These are phyloP conservation scores for Aspergillus baeticus DNA, from an alignment of 495 filamentous ascomycete species.

Conservation along the genomic window DNA sequence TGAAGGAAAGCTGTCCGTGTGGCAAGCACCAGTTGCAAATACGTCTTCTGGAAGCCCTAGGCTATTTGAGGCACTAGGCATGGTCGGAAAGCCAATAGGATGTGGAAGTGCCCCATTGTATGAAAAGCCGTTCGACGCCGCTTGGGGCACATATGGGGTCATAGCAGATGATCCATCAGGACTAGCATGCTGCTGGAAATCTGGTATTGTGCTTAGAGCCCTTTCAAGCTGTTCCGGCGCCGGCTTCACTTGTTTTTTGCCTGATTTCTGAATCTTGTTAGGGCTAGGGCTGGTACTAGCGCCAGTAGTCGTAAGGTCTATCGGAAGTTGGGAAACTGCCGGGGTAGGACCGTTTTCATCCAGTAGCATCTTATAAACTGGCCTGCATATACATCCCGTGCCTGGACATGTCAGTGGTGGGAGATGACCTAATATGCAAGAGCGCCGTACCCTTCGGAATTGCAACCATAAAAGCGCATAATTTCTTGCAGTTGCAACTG, in stretches of 20 bases:
- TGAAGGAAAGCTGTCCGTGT: slow-evolving; percentile 27
- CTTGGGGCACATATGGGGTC: slow-evolving; percentile 11
- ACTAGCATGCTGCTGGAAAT: slow-evolving; percentile 13
- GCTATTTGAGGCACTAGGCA: neutral
- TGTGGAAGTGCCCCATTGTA: neutral
- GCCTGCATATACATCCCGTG: slow-evolving; percentile 40
- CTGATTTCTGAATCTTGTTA: slow-evolving; percentile 30
- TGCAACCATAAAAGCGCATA: slow-evolving; percentile 51
- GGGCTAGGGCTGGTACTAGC: slow-evolving; percentile 11
- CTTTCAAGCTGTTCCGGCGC: slow-evolving; percentile 30
- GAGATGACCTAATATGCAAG: neutral
- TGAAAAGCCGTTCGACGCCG: neutral
- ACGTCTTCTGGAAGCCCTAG: neutral
- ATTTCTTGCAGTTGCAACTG: slow-evolving; percentile 55
- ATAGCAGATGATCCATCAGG: slow-evolving; percentile 22
- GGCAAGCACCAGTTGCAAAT: slow-evolving; percentile 22
- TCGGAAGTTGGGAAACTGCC: slow-evolving; percentile 10
- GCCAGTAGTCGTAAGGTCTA: slow-evolving; percentile 18
- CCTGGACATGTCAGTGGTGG: slow-evolving; percentile 21
- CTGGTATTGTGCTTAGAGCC: slow-evolving; percentile 24
- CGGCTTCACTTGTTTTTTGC: slow-evolving; percentile 23
- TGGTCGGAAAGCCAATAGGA: neutral
- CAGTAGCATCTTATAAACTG: slow-evolving; percentile 38
- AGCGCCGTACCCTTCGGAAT: slow-evolving; percentile 44
- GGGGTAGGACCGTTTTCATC: slow-evolving; percentile 17